Conservation (phyloP, 1,139 yeast species). For the Eremothecium coryli region DNA sequence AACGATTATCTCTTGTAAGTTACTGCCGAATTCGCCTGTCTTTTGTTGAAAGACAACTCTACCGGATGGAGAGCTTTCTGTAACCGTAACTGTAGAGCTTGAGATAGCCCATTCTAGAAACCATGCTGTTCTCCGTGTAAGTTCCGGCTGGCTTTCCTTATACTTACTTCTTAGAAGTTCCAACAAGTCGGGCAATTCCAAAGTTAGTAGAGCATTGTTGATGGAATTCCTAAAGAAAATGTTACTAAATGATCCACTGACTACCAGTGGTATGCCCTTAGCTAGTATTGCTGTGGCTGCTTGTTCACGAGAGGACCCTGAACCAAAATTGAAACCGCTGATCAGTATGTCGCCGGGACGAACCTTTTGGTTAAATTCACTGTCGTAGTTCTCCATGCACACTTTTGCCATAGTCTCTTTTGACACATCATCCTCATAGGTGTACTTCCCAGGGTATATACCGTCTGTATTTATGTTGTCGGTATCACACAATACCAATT, state of each 20-base stretch:
- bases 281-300: constrained; percentile 97
- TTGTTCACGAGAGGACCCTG: constrained; percentile 98
- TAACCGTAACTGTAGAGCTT: constrained; percentile 67
- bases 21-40: constrained; percentile 93
- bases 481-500: constrained; percentile 88
- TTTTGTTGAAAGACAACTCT: constrained; percentile 62
- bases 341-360: constrained; percentile 81
- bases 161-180: constrained; percentile 65
- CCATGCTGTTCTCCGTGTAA: constrained; percentile 94
- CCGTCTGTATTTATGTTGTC: constrained; percentile 98
- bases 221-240: constrained; percentile 92
- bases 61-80: constrained; percentile 48
- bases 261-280: constrained; percentile 83
- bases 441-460: constrained; percentile 96
- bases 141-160: constrained; percentile 44
- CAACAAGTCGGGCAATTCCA: constrained; percentile 85
- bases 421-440: constrained; percentile 94
- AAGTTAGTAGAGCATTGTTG: constrained; percentile 85
- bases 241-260: constrained; percentile 96
- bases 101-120: constrained; percentile 88
- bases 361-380: constrained; percentile 74
- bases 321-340: constrained; percentile 92
- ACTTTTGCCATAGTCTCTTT: constrained; percentile 95
- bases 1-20: constrained; percentile 90
- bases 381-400: constrained; percentile 97